Base-by-base conservation (phyloP, 805 yeast genomes). In the Metschnikowia hibisci region DNA sequence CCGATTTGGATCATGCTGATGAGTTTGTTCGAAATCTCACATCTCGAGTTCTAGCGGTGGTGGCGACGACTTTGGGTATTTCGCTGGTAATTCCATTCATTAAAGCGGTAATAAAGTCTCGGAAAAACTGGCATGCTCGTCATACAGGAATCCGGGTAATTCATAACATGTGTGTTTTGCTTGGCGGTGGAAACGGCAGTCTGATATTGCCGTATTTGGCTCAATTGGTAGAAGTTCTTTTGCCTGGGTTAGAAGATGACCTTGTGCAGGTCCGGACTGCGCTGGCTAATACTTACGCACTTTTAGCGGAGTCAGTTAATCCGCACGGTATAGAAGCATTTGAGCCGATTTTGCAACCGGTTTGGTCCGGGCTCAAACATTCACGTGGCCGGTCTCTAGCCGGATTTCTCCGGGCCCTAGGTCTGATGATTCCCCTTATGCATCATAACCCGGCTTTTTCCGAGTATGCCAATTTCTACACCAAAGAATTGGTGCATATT, bases 311-410 rank as follows among this genome's bases (percentile, higher is more conserved):
- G 39, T 81, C 87, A 6, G 78, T 88, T 4, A 71, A 78, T 16
- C 98, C 98, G 0, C 87, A 84, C 63, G 99, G 98, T 35, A 84
- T 87, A 43, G 96, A 87, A 54, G 80, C 91, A 0, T 90, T 91
- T 59, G 95, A 89, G 53, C 63, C 65, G 0, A 71, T 82, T 0
- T 57, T 91, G 28, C 91, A 86, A 43, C 85, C 88, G 0, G 64
- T 87, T 5, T 89, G 96, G 96, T 63, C 68, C 9, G 96, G 96
- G 4, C 75, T 87, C 18, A 74, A 80, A 35, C 74, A 74, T 31
- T 93, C 86, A 49, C 70, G 96, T 48, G 97, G 97, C 4, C 78
- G 80, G 53, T 73, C 81, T 0, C 69, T 89, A 39, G 84, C 96
- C 0, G 80, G 87, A 2, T 87, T 84, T 56, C 58, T 91, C 48